These are phyloP conservation scores for Cunninghamia lanceolata DNA, from an alignment of 75 land plant genomes.

Conservation along the genomic window DNA sequence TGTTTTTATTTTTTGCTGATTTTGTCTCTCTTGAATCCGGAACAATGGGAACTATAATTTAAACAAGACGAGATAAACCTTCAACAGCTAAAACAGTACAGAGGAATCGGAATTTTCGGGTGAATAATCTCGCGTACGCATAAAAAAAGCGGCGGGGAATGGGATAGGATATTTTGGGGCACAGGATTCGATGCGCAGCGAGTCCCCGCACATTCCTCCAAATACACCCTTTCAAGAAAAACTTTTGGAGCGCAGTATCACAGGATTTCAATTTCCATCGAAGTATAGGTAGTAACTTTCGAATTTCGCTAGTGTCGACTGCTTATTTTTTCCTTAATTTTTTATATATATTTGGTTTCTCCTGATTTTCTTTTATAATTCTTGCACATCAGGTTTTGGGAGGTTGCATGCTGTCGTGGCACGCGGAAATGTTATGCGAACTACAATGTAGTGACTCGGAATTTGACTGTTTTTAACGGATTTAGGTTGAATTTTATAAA, in stretches of 20 bases:
- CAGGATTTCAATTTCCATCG: background rate
- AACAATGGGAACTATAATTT: background rate
- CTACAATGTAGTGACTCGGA: too few species aligned
- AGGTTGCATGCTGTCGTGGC: too few species aligned
- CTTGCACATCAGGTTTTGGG: background rate
- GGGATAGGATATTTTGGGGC: background rate
- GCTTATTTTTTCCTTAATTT: background rate
- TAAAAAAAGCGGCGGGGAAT: background rate
- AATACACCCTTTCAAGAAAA: background rate
- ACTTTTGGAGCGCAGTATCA: background rate
- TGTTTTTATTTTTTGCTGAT: too few species aligned
- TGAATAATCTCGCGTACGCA: background rate
- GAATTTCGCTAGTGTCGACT: background rate
- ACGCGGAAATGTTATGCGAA: too few species aligned
- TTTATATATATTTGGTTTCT: background rate
- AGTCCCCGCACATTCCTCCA: background rate
- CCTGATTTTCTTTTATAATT: background rate
- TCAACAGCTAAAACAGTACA: background rate
- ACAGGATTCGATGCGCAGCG: background rate
- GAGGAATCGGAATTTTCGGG: background rate
- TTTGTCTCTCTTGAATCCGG: too few species aligned
- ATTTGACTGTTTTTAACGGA: too few species aligned
- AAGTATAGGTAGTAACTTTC: background rate
- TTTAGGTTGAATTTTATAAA: too few species aligned
- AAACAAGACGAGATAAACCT: background rate